Evolutionary conservation across 108 stramenopile species (phyloP).

Genomic region (Nitzschia palea): DNA sequence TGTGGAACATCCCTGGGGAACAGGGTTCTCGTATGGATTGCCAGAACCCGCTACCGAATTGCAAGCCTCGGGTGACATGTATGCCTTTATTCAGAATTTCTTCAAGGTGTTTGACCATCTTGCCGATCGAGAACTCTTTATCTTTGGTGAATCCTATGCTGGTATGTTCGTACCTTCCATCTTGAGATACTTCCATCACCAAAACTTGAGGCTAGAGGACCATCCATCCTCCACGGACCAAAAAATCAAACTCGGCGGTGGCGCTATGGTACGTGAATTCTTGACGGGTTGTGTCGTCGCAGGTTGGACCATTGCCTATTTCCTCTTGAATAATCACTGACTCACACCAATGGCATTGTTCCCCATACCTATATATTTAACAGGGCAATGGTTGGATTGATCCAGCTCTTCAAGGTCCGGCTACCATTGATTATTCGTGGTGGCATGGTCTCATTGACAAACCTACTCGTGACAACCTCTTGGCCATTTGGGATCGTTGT

Average conservation of each 20-base stretch:
- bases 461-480: conserved; percentile 35
- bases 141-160: conserved; percentile 85
- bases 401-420: conserved; percentile 59
- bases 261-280: background rate
- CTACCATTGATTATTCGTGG: conserved; percentile 68
- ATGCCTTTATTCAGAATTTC: conserved; percentile 53
- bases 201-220: conserved; percentile 11
- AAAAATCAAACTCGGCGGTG: background rate
- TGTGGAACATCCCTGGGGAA: conserved; percentile 78
- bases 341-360: background rate
- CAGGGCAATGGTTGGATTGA: conserved; percentile 50
- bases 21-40: conserved; percentile 74
- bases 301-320: too few species aligned
- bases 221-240: background rate
- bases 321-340: too few species aligned
- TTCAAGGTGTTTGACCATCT: conserved; percentile 27
- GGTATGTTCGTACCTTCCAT: conserved; percentile 83
- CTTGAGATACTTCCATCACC: conserved; percentile 56
- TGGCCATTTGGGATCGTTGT: conserved; percentile 53
- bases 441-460: conserved; percentile 83
- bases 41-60: conserved; percentile 43
- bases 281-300: too few species aligned
- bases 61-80: conserved; percentile 43
- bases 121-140: conserved; percentile 50
- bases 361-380: background rate